Evolutionary conservation across 192 early-diverging fungal species (phyloP).

Genomic region (Gonapodya sp.): DNA sequence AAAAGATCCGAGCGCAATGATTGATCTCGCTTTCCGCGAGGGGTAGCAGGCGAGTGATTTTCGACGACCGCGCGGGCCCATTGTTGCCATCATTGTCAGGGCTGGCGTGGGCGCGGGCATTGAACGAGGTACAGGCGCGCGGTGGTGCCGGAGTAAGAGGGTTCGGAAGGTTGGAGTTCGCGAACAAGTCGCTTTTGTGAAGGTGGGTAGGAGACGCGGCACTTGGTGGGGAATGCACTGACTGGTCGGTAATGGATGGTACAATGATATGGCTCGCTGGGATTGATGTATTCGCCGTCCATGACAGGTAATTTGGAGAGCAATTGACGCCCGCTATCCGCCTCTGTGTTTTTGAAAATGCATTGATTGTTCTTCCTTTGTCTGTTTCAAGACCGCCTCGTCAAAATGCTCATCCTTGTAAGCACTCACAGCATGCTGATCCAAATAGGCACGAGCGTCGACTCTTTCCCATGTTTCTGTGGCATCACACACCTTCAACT

Average conservation of each 20-base stretch:
- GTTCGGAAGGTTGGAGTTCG: not conserved
- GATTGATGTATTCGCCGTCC: not conserved
- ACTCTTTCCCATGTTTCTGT: too few relatives aligned
- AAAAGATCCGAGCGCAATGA: not conserved
- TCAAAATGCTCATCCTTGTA: too few relatives aligned
- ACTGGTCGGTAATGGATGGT: not conserved
- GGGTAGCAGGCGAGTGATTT: not conserved
- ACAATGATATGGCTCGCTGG: not conserved
- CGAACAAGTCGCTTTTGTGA: not conserved
- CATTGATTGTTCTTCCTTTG: not conserved
- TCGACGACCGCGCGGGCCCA: not conserved
- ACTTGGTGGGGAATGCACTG: not conserved
- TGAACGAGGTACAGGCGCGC: not conserved
- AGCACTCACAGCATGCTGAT: too few relatives aligned
- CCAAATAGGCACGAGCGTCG: too few relatives aligned
- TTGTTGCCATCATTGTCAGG: too few relatives aligned
- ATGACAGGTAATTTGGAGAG: not conserved
- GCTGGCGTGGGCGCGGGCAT: too few relatives aligned
- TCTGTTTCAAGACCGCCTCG: too few relatives aligned
- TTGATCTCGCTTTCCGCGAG: not conserved
- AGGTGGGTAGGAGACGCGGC: too few relatives aligned
- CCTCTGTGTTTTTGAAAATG: not conserved
- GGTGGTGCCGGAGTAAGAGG: not conserved
- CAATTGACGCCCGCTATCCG: too few relatives aligned
- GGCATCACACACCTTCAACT: too few relatives aligned